Evolutionary conservation across 2,329 filamentous ascomycete species (phyloP).

Genomic region (Aspergillus oerlinghausenensis): DNA sequence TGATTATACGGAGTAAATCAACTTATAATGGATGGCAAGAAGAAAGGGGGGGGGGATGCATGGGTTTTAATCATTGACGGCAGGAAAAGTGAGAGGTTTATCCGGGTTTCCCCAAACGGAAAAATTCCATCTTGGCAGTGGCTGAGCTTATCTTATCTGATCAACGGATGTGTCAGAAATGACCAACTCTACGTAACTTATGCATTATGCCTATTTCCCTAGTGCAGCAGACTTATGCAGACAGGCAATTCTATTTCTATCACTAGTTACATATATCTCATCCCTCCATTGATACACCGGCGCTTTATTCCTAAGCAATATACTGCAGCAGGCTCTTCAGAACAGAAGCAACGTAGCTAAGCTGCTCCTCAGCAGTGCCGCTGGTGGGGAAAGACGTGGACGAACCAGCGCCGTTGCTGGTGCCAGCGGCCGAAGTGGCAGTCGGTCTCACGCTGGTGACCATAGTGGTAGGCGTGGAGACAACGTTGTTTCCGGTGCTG

Average conservation of each 20-base stretch:
- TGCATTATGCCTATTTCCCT: not conserved
- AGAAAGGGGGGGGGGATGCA: not conserved
- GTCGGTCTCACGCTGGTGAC: conserved; percentile 8
- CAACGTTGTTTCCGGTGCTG: conserved; percentile 7
- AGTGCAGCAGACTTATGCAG: not conserved
- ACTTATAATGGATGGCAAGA: not conserved
- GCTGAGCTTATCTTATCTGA: not conserved
- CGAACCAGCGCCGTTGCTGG: conserved; percentile 4
- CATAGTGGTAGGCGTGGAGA: conserved; percentile 9
- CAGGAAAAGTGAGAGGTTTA: not conserved
- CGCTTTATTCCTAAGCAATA: not conserved
- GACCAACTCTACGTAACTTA: not conserved
- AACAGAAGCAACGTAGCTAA: conserved; percentile 12
- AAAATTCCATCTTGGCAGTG: not conserved
- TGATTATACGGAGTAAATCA: not conserved
- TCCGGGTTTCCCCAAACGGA: not conserved
- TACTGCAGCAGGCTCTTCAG: conserved; percentile 15
- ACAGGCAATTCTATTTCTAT: not conserved
- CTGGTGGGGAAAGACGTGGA: conserved; percentile 13
- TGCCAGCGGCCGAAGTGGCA: conserved; percentile 4
- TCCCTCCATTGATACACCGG: not conserved
- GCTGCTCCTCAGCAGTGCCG: conserved; percentile 16
- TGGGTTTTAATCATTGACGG: not conserved
- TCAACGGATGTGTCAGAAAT: not conserved
- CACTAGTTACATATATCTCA: not conserved